A percentile compares a stretch with the other conserved stretches of the same genome.
Evolutionary conservation across 805 yeast genomes (phyloP).

Genomic region (Ogataea kodamae): DNA sequence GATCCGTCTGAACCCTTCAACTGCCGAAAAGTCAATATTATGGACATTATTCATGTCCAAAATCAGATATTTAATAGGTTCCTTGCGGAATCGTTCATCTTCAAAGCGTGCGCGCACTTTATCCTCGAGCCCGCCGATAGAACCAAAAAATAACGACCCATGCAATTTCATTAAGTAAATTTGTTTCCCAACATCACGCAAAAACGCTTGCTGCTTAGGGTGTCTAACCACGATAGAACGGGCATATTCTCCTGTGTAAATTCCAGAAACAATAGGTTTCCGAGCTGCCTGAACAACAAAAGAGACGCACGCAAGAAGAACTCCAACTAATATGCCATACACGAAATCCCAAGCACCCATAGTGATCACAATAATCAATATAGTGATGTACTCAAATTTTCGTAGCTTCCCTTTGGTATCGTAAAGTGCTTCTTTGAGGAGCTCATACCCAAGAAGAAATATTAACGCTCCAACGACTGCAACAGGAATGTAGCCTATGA

Average conservation of each 20-base stretch:
- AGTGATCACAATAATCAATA: constrained; percentile 78
- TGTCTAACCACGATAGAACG: constrained; percentile 91
- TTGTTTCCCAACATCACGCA: constrained; percentile 84
- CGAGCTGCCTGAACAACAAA: constrained; percentile 91
- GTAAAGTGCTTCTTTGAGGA: constrained; percentile 77
- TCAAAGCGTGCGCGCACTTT: constrained; percentile 66
- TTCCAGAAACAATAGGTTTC: constrained; percentile 73
- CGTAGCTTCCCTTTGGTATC: constrained; percentile 80
- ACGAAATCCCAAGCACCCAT: constrained; percentile 98
- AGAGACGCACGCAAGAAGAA: constrained; percentile 87
- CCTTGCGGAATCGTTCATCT: constrained; percentile 41
- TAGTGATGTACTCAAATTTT: constrained; percentile 77
- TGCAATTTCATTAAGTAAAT: constrained; percentile 82
- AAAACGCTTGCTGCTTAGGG: constrained; percentile 80
- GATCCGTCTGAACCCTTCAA: constrained; percentile 89
- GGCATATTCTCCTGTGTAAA: constrained; percentile 83
- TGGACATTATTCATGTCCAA: constrained; percentile 81
- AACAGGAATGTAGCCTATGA: constrained; percentile 92
- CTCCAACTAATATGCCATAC: constrained; percentile 85
- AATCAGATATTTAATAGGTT: constrained; percentile 75
- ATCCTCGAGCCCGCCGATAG: constrained; percentile 87
- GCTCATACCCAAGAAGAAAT: constrained; percentile 85
- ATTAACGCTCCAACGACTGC: constrained; percentile 94
- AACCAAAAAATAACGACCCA: constrained; percentile 91
- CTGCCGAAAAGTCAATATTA: constrained; percentile 88